A percentile compares a stretch with the other conserved stretches of the same genome.
phyloP scores from a whole-genome alignment of 2,329 filamentous ascomycete species.

The Endoconidiophora polonica region DNA sequence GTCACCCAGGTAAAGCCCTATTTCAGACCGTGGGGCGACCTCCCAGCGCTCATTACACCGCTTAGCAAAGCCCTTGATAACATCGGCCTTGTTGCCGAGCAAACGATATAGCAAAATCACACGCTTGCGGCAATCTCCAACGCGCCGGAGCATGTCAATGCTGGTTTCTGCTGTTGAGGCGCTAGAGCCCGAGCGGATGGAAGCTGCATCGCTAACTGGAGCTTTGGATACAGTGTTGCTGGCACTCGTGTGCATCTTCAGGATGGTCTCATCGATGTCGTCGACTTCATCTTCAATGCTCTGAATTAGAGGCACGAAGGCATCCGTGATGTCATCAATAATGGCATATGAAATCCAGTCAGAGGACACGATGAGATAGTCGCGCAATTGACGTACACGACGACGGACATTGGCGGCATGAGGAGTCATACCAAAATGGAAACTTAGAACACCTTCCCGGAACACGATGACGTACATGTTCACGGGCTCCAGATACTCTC shows the following conservation, averaged over 20 bases:
- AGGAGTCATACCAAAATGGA: conserved; percentile 92
- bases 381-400: conserved; percentile 79
- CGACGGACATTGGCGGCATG: conserved; percentile 92
- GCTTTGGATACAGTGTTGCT: background rate
- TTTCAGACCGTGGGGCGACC: conserved; percentile 84
- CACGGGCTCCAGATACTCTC: conserved; percentile 83
- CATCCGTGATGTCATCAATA: conserved; percentile 96
- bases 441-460: conserved; percentile 83
- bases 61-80: conserved; percentile 98
- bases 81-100: conserved; percentile 91
- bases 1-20: conserved; percentile 92
- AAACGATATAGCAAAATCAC: conserved; percentile 92
- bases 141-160: conserved; percentile 75
- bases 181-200: conserved; percentile 16
- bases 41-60: conserved; percentile 97
- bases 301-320: conserved; percentile 82
- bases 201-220: conserved; percentile 24
- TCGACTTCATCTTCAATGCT: conserved; percentile 92
- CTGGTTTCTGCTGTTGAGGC: conserved; percentile 27
- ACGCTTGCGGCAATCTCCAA: conserved; percentile 89
- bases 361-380: conserved; percentile 81
- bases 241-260: conserved; percentile 52
- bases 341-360: conserved; percentile 98
- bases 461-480: conserved; percentile 98
- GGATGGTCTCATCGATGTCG: conserved; percentile 83